These are phyloP conservation scores for Strigomonas culicis DNA, from an alignment of 208 protist species.

Conservation along the genomic window DNA sequence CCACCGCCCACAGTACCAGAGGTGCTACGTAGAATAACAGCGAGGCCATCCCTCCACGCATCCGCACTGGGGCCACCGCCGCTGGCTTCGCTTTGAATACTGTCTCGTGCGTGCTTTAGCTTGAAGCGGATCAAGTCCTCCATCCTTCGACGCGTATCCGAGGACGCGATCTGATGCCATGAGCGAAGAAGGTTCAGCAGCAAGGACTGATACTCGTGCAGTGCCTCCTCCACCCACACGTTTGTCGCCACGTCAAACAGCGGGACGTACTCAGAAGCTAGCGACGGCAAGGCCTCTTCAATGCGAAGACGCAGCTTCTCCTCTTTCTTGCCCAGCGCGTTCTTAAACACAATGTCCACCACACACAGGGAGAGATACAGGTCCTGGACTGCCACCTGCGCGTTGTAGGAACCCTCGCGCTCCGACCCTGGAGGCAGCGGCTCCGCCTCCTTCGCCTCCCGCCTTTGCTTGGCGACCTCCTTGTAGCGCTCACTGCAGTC, in stretches of 20 bases:
- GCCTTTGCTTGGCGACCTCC: constrained; percentile 24
- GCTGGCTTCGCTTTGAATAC: background rate
- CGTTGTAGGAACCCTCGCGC: constrained; percentile 45
- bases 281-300: constrained; percentile 46
- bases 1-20: background rate
- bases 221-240: constrained; percentile 30
- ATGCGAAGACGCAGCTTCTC: constrained; percentile 18
- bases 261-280: constrained; percentile 55
- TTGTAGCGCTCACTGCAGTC: constrained; percentile 37
- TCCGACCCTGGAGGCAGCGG: constrained; percentile 19
- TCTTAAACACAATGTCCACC: constrained; percentile 61
- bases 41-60: constrained; percentile 20
- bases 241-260: constrained; percentile 23
- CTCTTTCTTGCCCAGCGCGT: constrained; percentile 16
- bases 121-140: constrained; percentile 57
- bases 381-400: constrained; percentile 64
- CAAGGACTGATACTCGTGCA: constrained; percentile 47
- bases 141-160: constrained; percentile 47
- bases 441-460: background rate
- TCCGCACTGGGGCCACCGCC: background rate
- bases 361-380: constrained; percentile 69
- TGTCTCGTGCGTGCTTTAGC: constrained; percentile 40
- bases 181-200: constrained; percentile 64
- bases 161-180: constrained; percentile 39
- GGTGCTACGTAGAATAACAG: constrained; percentile 25